Percentiles rank a stretch among this genome's conserved stretches.
Conservation (phyloP, 2,329 filamentous ascomycete species). For the Xylariaceae sp. region DNA sequence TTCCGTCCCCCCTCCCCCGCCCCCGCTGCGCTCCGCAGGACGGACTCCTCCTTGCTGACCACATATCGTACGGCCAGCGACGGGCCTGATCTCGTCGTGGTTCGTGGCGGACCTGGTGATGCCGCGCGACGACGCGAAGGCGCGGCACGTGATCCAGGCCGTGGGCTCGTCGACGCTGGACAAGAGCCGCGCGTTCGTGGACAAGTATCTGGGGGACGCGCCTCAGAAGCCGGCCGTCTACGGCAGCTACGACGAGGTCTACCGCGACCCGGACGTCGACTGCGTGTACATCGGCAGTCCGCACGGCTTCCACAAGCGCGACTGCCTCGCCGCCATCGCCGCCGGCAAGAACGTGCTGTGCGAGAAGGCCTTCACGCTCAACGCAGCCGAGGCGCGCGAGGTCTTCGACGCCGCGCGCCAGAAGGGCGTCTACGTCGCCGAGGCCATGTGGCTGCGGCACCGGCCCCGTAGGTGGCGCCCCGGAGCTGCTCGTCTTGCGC, state of each 20-base stretch:
- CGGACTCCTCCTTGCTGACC: background rate
- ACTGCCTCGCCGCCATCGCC: constrained; percentile 34
- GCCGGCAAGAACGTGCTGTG: constrained; percentile 37
- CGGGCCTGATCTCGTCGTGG: constrained; percentile 37
- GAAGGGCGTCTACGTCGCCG: constrained; percentile 35
- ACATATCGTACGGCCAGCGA: constrained; percentile 17
- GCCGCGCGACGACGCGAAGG: constrained; percentile 26
- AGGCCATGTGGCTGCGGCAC: constrained; percentile 39
- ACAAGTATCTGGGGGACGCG: constrained; percentile 19
- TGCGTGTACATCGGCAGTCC: constrained; percentile 39
- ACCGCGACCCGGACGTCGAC: constrained; percentile 33
- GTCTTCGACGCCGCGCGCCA: constrained; percentile 31
- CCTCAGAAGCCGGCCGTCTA: constrained; percentile 26
- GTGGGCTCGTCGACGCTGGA: constrained; percentile 32
- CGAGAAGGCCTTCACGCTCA: constrained; percentile 38
- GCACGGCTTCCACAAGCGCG: constrained; percentile 35
- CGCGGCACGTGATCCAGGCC: constrained; percentile 33
- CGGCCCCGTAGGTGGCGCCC: no score
- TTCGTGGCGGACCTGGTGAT: constrained; percentile 35
- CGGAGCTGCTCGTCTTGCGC: no score
- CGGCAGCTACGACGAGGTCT: constrained; percentile 31
- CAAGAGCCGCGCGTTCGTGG: constrained; percentile 31
- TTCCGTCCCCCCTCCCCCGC: background rate
- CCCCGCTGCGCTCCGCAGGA: no score
- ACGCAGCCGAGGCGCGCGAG: constrained; percentile 29